Percentiles rank a stretch among this genome's conserved stretches.
Conservation (phyloP, 73 alveolate genomes). For the Uronychia setigera region DNA sequence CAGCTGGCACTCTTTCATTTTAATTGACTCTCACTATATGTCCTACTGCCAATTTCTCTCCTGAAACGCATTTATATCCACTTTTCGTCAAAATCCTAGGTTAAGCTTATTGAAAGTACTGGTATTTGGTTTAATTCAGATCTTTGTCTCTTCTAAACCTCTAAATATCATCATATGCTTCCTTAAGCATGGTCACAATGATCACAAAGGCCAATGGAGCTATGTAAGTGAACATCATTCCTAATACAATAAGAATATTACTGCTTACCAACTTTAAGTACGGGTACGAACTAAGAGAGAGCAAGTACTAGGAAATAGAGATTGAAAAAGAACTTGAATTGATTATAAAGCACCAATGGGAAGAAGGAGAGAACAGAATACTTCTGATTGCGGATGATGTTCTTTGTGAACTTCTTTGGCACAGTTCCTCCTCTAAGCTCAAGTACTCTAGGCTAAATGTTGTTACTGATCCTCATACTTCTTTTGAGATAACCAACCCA, state of each 20-base stretch:
- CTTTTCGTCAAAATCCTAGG: conserved; percentile 11
- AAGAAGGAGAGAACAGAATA: conserved; percentile 79
- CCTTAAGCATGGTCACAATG: conserved; percentile 89
- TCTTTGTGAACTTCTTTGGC: conserved; percentile 47
- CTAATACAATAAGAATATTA: conserved; percentile 56
- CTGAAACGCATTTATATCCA: background rate
- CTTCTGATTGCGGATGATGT: conserved; percentile 55
- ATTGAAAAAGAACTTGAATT: conserved; percentile 89
- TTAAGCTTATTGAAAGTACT: conserved; percentile 34
- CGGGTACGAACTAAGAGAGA: conserved; percentile 63
- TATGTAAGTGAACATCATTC: conserved; percentile 88
- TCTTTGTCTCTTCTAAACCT: conserved; percentile 90
- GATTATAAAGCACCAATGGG: conserved; percentile 85
- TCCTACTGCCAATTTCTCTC: conserved; percentile 72
- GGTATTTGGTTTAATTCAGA: conserved; percentile 73
- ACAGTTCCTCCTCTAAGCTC: conserved; percentile 56
- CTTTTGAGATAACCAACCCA: conserved; percentile 16
- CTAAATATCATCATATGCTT: conserved; percentile 89
- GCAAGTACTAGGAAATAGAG: conserved; percentile 86
- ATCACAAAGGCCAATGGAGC: conserved; percentile 95
- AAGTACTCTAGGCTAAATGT: conserved; percentile 50
- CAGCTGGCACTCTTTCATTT: conserved; percentile 95
- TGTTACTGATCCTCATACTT: background rate
- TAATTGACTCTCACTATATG: conserved; percentile 73
- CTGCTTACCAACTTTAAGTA: conserved; percentile 20